These are phyloP conservation scores for Cordyceps pruinosa DNA, from an alignment of 2,329 filamentous ascomycete species.

Conservation along the genomic window DNA sequence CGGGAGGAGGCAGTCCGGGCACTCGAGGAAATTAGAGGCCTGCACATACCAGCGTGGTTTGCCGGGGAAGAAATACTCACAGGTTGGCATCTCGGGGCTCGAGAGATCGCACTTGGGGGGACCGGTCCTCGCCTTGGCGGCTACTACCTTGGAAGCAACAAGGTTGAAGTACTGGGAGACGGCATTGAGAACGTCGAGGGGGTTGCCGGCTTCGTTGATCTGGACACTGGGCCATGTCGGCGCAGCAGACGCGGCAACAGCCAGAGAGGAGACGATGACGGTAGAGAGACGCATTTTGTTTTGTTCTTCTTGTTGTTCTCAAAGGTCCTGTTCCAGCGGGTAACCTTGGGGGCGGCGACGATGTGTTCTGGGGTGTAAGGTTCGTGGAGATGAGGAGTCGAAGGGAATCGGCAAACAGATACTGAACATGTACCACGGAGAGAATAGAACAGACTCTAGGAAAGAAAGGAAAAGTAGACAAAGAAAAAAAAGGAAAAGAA, in stretches of 20 bases:
- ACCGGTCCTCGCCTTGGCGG: conserved; percentile 33
- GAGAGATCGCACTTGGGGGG: conserved; percentile 49
- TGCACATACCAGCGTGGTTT: not conserved
- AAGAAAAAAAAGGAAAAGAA: not conserved
- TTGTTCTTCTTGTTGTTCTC: too few relatives aligned
- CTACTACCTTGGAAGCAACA: conserved; percentile 48
- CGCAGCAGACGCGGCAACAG: conserved; percentile 39
- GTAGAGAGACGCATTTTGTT: conserved; percentile 45
- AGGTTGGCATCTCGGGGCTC: conserved; percentile 41
- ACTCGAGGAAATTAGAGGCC: not conserved
- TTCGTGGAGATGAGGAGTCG: conserved; percentile 15
- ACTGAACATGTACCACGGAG: conserved; percentile 14
- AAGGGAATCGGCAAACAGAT: conserved; percentile 9
- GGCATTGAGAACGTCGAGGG: conserved; percentile 35
- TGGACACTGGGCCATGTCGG: conserved; percentile 35
- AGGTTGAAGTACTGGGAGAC: conserved; percentile 56
- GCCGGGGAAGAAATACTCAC: not conserved
- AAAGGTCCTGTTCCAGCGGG: not conserved
- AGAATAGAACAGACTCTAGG: conserved; percentile 17
- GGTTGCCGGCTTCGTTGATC: conserved; percentile 29
- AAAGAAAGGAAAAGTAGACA: conserved; percentile 17
- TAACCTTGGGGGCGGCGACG: not conserved
- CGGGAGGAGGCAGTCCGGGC: conserved; percentile 52
- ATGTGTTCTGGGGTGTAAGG: not conserved
- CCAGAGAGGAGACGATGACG: conserved; percentile 38